Percentiles rank a stretch among this genome's conserved stretches.
Evolutionary conservation across 2,329 filamentous ascomycete genomes (phyloP).

Genomic region (Paecilomyces fulvus): DNA sequence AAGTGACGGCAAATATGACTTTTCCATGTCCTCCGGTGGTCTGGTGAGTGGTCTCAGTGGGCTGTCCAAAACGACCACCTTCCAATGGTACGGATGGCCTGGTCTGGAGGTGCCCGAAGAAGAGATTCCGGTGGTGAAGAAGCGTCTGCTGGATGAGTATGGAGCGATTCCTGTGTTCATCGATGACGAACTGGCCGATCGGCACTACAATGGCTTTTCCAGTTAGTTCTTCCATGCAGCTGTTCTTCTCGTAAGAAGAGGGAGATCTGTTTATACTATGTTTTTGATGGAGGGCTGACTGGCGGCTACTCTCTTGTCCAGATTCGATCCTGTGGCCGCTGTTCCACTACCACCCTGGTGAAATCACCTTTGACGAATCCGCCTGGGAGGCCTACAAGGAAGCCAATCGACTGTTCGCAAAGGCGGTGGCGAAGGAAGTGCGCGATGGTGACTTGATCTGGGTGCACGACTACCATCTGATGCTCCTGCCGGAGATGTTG

Average conservation of each 20-base stretch:
- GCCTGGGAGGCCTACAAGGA: constrained; percentile 86
- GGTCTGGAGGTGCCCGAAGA: constrained; percentile 82
- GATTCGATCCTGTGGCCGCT: constrained; percentile 94
- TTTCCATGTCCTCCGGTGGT: constrained; percentile 94
- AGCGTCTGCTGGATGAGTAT: constrained; percentile 77
- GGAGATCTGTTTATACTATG: background rate
- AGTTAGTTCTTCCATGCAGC: constrained; percentile 49
- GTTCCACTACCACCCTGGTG: constrained; percentile 93
- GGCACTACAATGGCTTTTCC: constrained; percentile 96
- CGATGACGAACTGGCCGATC: constrained; percentile 84
- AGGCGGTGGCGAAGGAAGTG: constrained; percentile 73
- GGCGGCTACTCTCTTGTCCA: constrained; percentile 24
- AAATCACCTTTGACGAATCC: constrained; percentile 91
- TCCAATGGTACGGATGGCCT: constrained; percentile 98
- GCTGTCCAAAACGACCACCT: constrained; percentile 82
- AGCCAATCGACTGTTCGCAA: constrained; percentile 82
- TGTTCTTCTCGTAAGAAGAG: background rate
- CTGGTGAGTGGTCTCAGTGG: constrained; percentile 90
- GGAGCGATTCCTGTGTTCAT: constrained; percentile 87
- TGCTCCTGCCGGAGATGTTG: constrained; percentile 88
- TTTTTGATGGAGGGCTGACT: background rate
- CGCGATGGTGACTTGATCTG: constrained; percentile 86
- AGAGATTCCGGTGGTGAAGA: constrained; percentile 65
- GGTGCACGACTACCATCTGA: constrained; percentile 95
- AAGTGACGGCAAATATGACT: constrained; percentile 84